These are phyloP conservation scores for Eucalyptus cloeziana DNA, from an alignment of 345 rosid species.

Conservation along the genomic window DNA sequence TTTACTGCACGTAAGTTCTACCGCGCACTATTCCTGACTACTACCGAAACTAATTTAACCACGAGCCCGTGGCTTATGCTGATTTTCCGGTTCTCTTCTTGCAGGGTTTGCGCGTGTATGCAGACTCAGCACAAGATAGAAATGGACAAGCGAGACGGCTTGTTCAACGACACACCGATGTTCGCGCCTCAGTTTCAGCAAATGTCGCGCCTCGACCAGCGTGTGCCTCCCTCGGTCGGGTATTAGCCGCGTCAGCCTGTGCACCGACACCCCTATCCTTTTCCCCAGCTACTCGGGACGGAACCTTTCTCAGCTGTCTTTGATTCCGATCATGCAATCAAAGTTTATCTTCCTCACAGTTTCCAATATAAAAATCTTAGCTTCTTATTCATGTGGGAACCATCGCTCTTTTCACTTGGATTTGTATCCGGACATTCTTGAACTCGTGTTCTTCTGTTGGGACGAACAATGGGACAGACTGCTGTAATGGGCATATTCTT, in stretches of 20 bases:
- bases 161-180: conserved; percentile 78
- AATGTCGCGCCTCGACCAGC: conserved; percentile 91
- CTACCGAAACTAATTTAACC: not conserved
- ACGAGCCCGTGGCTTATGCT: not conserved
- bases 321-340: not conserved
- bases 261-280: conserved; percentile 22
- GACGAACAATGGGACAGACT: not conserved
- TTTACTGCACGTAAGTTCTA: conserved; percentile 85
- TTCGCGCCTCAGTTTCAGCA: conserved; percentile 64
- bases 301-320: not conserved
- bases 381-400: not conserved
- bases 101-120: conserved; percentile 98
- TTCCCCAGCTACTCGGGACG: not conserved
- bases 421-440: not conserved
- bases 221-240: conserved; percentile 58
- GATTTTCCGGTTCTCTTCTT: not conserved
- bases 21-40: not conserved
- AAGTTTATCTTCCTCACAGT: not conserved
- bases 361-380: not conserved
- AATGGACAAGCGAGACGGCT: conserved; percentile 96
- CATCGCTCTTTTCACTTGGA: not conserved
- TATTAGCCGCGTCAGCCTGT: conserved; percentile 30
- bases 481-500: not conserved
- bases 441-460: not conserved
- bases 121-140: conserved; percentile 98